These are phyloP conservation scores for Fonsecaea nubica DNA, from an alignment of 2,329 filamentous ascomycete species.

Conservation along the genomic window DNA sequence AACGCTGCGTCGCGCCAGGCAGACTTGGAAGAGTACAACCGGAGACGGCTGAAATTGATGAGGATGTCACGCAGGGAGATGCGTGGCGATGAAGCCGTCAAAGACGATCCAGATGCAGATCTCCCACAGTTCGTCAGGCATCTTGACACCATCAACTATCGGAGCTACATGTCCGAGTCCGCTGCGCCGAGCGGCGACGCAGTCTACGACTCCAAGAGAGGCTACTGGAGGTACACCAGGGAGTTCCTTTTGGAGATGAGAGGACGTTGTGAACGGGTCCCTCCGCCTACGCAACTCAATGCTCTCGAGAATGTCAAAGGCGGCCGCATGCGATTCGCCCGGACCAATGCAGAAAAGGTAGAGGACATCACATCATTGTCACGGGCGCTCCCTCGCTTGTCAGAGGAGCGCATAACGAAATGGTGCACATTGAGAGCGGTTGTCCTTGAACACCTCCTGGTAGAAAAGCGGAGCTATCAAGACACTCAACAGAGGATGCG, in stretches of 20 bases:
- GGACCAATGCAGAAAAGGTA: conserved; percentile 29
- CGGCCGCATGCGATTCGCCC: conserved; percentile 16
- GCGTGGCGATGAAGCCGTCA: conserved; percentile 37
- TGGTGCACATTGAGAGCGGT: conserved; percentile 24
- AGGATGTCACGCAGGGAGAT: conserved; percentile 40
- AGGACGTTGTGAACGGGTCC: conserved; percentile 14
- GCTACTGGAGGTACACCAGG: conserved; percentile 37
- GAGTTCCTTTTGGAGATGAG: conserved; percentile 31
- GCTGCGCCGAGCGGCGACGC: conserved; percentile 33
- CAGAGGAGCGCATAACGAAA: conserved; percentile 10
- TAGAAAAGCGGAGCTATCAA: conserved; percentile 21
- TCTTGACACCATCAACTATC: conserved; percentile 40
- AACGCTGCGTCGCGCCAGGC: conserved; percentile 35
- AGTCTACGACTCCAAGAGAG: conserved; percentile 39
- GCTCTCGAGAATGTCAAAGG: neutral
- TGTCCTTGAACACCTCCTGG: conserved; percentile 26
- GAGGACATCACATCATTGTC: conserved; percentile 13
- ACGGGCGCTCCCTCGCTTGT: conserved; percentile 8
- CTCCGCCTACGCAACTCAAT: conserved; percentile 1
- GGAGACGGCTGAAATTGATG: conserved; percentile 29
- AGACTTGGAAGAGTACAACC: conserved; percentile 40
- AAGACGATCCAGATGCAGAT: conserved; percentile 37
- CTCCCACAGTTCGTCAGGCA: conserved; percentile 37
- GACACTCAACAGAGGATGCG: conserved; percentile 13
- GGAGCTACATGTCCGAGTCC: conserved; percentile 30